Percentiles rank a stretch among this genome's conserved stretches.
These are phyloP conservation scores for Colletotrichum caudatum DNA, from an alignment of 2,329 filamentous ascomycete genomes.

Conservation along the genomic window DNA sequence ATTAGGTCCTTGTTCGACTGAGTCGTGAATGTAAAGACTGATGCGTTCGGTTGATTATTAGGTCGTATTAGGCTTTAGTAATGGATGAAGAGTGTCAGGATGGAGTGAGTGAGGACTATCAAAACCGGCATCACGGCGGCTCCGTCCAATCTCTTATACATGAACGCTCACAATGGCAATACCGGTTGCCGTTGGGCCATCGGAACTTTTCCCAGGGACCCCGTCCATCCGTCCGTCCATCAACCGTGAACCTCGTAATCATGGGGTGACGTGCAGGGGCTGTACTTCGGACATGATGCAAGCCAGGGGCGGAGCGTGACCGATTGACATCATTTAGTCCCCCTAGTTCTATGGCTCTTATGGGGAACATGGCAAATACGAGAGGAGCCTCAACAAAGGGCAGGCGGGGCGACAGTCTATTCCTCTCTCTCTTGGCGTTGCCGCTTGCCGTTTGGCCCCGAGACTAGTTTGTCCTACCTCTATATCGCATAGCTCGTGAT, in stretches of 20 bases:
- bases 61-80: neutral
- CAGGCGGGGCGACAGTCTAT: neutral
- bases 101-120: neutral
- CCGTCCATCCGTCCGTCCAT: neutral
- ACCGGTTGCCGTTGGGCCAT: slow-evolving; percentile 19
- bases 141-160: slow-evolving; percentile 20
- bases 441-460: neutral
- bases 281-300: slow-evolving; percentile 21
- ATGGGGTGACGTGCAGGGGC: neutral
- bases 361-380: slow-evolving; percentile 33
- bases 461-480: neutral
- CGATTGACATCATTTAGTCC: slow-evolving; percentile 34
- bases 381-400: slow-evolving; percentile 28
- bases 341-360: neutral
- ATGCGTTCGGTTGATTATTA: slow-evolving; percentile 29
- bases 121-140: neutral
- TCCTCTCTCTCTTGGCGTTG: neutral
- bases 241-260: slow-evolving; percentile 32
- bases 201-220: slow-evolving; percentile 1
- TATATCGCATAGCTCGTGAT: neutral
- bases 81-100: neutral
- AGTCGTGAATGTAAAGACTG: slow-evolving; percentile 25
- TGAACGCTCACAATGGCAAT: slow-evolving; percentile 1
- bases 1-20: neutral
- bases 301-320: slow-evolving; percentile 18